Percentiles rank a stretch among this genome's conserved stretches.
These are phyloP conservation scores for Plantago lanceolata DNA, from an alignment of 305 asterid species.

Conservation along the genomic window DNA sequence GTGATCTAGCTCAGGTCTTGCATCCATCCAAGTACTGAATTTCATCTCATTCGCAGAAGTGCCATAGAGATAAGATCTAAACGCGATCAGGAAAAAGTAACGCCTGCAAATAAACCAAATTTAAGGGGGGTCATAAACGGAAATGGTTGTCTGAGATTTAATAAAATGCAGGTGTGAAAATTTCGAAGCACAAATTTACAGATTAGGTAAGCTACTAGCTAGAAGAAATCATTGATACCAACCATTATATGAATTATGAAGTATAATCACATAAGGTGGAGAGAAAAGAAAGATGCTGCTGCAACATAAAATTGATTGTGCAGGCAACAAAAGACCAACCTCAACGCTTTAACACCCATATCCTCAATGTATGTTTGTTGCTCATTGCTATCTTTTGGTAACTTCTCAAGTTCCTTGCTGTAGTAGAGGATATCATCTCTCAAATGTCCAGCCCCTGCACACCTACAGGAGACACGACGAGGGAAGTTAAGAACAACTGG, in stretches of 20 bases:
- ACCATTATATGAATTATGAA: not conserved
- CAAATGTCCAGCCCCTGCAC: constrained; percentile 96
- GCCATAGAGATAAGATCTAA: constrained; percentile 85
- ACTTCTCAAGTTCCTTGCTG: constrained; percentile 67
- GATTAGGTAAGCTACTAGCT: too few relatives aligned
- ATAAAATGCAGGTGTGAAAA: constrained; percentile 1
- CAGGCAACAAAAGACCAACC: constrained; percentile 43
- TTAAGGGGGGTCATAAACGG: not conserved
- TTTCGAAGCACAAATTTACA: too few relatives aligned
- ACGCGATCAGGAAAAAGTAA: constrained; percentile 82
- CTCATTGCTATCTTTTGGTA: constrained; percentile 55
- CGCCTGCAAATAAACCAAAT: constrained; percentile 52
- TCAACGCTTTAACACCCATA: constrained; percentile 87
- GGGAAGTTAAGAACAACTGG: constrained; percentile 11
- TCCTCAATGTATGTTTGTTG: constrained; percentile 70
- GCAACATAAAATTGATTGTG: not conserved
- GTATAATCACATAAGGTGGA: not conserved
- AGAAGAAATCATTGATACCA: too few relatives aligned
- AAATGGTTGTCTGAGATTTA: not conserved
- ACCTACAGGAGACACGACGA: constrained; percentile 41
- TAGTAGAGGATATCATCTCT: constrained; percentile 75
- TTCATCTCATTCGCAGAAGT: constrained; percentile 49
- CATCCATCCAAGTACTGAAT: constrained; percentile 81
- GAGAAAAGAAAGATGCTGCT: not conserved
- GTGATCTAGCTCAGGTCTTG: constrained; percentile 98